These are phyloP conservation scores for Vigna mungo DNA, from an alignment of 306 rosid genomes.

Conservation along the genomic window DNA sequence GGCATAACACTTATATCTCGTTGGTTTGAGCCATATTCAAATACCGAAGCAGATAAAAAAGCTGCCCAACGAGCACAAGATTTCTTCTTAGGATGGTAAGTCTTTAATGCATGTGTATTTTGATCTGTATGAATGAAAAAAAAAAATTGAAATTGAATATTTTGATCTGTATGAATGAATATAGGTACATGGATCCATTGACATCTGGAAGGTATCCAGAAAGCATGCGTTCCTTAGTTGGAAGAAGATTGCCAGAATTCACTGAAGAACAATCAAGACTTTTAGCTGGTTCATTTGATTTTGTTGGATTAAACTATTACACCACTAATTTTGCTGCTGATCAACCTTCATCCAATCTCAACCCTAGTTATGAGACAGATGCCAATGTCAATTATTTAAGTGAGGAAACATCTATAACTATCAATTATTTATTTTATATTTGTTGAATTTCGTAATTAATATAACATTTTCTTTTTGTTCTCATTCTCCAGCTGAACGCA, in stretches of 20 bases:
- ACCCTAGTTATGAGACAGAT: conserved; percentile 47
- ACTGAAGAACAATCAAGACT: conserved; percentile 32
- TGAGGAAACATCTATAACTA: conserved; percentile 9
- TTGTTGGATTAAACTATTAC: conserved; percentile 75
- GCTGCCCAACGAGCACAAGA: conserved; percentile 63
- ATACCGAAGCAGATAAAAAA: conserved; percentile 27
- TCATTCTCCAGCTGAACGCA: conserved; percentile 40
- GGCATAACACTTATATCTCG: conserved; percentile 53
- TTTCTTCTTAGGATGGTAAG: conserved; percentile 78
- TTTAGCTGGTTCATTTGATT: conserved; percentile 63
- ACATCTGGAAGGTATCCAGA: conserved; percentile 64
- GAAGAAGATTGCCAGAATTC: conserved; percentile 62
- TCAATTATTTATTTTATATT: not conserved
- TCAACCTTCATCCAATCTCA: conserved; percentile 17
- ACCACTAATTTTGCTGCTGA: conserved; percentile 51
- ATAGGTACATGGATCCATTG: conserved; percentile 65
- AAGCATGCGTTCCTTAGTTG: conserved; percentile 55
- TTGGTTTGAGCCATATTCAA: conserved; percentile 60
- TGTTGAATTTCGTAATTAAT: not conserved
- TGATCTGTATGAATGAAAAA: not conserved
- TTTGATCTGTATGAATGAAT: not conserved
- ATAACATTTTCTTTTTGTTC: too few relatives aligned
- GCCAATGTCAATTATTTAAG: conserved; percentile 44
- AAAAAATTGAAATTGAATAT: not conserved
- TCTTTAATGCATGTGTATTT: not conserved